These are phyloP conservation scores for Wickerhamiella occidentalis DNA, from an alignment of 805 yeast genomes.

Conservation along the genomic window DNA sequence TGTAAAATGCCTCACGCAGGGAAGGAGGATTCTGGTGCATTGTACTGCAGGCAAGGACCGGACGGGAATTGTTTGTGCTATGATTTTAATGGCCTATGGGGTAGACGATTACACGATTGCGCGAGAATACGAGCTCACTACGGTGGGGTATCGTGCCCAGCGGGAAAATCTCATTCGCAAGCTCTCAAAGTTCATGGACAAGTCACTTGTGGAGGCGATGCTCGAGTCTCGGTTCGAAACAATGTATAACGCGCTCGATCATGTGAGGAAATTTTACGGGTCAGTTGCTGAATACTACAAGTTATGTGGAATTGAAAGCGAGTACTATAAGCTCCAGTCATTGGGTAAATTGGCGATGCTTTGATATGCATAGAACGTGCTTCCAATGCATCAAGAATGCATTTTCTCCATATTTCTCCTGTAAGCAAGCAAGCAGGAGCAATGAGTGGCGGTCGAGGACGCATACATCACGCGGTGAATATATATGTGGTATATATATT, in stretches of 20 bases:
- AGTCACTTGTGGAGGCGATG: slow-evolving; percentile 40
- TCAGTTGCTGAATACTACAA: slow-evolving; percentile 40
- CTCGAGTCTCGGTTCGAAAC: slow-evolving; percentile 56
- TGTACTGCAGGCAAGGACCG: slow-evolving; percentile 85
- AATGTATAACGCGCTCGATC: slow-evolving; percentile 50
- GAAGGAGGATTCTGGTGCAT: slow-evolving; percentile 41
- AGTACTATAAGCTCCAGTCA: neutral
- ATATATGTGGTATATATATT: neutral
- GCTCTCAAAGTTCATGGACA: neutral
- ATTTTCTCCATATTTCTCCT: neutral
- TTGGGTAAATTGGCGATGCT: neutral
- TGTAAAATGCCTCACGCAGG: slow-evolving; percentile 39
- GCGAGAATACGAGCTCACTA: slow-evolving; percentile 66
- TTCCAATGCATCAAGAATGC: neutral
- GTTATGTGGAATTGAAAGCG: neutral
- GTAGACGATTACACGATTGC: slow-evolving; percentile 56
- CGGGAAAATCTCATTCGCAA: neutral
- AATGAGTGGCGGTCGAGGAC: neutral
- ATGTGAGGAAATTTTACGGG: slow-evolving; percentile 40
- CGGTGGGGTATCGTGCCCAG: slow-evolving; percentile 24
- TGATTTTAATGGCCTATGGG: slow-evolving; percentile 49
- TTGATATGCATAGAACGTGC: neutral
- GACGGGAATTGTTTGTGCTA: slow-evolving; percentile 63
- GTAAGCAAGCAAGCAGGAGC: neutral
- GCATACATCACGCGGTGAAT: neutral